Conservation (phyloP, 495 filamentous ascomycete species). For the Sphaerosporella brunnea region DNA sequence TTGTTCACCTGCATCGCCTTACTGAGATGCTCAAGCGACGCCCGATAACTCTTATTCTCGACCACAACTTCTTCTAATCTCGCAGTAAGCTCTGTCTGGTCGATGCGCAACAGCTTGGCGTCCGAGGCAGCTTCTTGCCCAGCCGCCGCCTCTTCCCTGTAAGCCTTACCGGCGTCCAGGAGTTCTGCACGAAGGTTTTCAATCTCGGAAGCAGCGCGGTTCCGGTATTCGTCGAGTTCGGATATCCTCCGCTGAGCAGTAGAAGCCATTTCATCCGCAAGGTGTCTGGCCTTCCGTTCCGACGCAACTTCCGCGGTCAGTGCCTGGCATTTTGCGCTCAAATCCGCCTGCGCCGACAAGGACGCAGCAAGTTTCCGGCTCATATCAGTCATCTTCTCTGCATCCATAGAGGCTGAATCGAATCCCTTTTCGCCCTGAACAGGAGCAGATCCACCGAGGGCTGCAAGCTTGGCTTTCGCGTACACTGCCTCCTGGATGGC, state of each 20-base stretch:
- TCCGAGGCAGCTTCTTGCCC: slow-evolving; percentile 57
- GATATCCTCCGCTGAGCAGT: slow-evolving; percentile 65
- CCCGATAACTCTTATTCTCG: slow-evolving; percentile 51
- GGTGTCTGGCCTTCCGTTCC: slow-evolving; percentile 58
- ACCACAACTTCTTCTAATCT: slow-evolving; percentile 49
- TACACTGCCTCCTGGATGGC: slow-evolving; percentile 87
- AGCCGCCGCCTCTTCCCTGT: slow-evolving; percentile 59
- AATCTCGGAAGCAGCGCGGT: slow-evolving; percentile 60
- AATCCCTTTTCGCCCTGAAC: slow-evolving; percentile 15
- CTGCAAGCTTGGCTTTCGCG: slow-evolving; percentile 80
- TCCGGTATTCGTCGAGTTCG: slow-evolving; percentile 65
- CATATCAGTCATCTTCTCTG: slow-evolving; percentile 42
- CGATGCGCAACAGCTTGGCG: slow-evolving; percentile 54
- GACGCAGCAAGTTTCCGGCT: slow-evolving; percentile 64
- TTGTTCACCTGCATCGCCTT: slow-evolving; percentile 62
- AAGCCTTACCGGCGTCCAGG: slow-evolving; percentile 52
- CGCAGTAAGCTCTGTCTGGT: slow-evolving; percentile 63
- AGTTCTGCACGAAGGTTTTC: slow-evolving; percentile 73
- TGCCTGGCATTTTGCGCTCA: slow-evolving; percentile 50
- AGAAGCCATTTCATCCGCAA: slow-evolving; percentile 75
- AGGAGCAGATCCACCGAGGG: slow-evolving; percentile 27
- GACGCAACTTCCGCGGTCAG: slow-evolving; percentile 53
- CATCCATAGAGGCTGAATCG: slow-evolving; percentile 23
- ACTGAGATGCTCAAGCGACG: slow-evolving; percentile 54
- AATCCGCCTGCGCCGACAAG: slow-evolving; percentile 56